Evolutionary conservation across 2,329 filamentous ascomycete species (phyloP), one percentile per base, ranked within the genome.

Genomic region (Colletotrichum ledebouriae): DNA sequence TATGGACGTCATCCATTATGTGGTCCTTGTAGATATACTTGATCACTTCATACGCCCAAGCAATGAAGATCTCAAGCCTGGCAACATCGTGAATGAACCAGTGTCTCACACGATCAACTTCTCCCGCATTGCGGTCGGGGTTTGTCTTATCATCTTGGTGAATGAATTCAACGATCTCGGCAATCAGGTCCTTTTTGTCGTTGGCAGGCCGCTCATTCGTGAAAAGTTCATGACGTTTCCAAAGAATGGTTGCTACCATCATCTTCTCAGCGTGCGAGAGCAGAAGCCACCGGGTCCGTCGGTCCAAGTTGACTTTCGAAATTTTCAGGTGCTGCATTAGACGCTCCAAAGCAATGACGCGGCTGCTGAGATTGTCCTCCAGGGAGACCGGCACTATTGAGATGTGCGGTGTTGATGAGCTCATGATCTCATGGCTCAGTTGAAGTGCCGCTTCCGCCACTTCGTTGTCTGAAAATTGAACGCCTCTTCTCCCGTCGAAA

Each of bases 191-290:
- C 75, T 89, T 89, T 74, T 91, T 89, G 47, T 89, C 84, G 42
- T 87, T 86, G 17, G 84, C 83, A 13, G 87, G 82, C 10, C 88
- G 87, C 58, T 83, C 84, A 59, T 87, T 84, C 7, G 90, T 84
- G 59, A 91, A 90, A 7, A 84, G 82, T 75, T 97, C 92, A 74
- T 97, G 94, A 60, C 88, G 85, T 70, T 89, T 90, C 94, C 95
- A 98, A 42, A 98, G 85, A 52, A 89, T 85, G 69, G 87, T 86
- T 17, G 94, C 93, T 41, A 94, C 92, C 49, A 91, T 89, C 81
- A 98, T 87, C 79, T 94, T 97, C 78, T 99, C 96, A 0, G 95
- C 95, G 74, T 95, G 90, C 84, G 90, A 92, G n/a, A 99, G 82
- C 37, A 99, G 80, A 70, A 87, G 85, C 94, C 94, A 98, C 72